Conservation (phyloP, 306 rosid genomes). For the Abrus pulchellus region DNA sequence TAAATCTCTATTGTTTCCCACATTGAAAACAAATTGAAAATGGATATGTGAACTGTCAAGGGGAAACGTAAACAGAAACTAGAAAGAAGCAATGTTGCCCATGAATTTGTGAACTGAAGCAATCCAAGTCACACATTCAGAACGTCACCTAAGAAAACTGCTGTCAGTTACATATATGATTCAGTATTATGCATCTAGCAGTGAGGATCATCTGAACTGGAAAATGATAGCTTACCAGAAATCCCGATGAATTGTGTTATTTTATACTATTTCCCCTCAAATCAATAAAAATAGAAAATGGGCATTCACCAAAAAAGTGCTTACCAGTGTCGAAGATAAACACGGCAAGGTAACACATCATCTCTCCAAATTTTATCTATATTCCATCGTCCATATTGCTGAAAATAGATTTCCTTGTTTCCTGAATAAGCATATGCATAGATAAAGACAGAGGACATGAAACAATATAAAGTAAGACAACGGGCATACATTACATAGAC, state of each 20-base stretch:
- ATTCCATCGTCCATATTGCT: slow-evolving; percentile 77
- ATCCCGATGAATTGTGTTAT: not conserved
- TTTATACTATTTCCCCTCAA: not conserved
- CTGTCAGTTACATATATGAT: not conserved
- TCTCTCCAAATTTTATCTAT: slow-evolving; percentile 91
- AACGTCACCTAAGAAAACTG: slow-evolving; percentile 1
- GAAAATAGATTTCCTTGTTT: slow-evolving; percentile 72
- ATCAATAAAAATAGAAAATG: not conserved
- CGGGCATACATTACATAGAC: slow-evolving; percentile 19
- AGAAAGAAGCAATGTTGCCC: slow-evolving; percentile 18
- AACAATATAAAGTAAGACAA: slow-evolving; percentile 33
- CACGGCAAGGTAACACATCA: slow-evolving; percentile 93
- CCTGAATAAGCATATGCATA: slow-evolving; percentile 57
- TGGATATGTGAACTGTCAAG: not conserved
- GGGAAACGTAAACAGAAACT: slow-evolving; percentile 2
- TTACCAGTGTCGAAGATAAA: slow-evolving; percentile 95
- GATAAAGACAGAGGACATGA: slow-evolving; percentile 14
- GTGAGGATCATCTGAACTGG: slow-evolving; percentile 2
- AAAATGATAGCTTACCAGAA: slow-evolving; percentile 25
- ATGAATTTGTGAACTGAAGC: slow-evolving; percentile 4
- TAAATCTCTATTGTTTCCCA: slow-evolving; percentile 1
- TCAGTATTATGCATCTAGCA: slow-evolving; percentile 15
- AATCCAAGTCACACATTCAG: slow-evolving; percentile 1
- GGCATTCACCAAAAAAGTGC: slow-evolving; percentile 43
- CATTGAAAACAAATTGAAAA: slow-evolving; percentile 34